These are phyloP conservation scores for Thozetella sp. DNA, from an alignment of 495 filamentous ascomycete genomes.

Conservation along the genomic window DNA sequence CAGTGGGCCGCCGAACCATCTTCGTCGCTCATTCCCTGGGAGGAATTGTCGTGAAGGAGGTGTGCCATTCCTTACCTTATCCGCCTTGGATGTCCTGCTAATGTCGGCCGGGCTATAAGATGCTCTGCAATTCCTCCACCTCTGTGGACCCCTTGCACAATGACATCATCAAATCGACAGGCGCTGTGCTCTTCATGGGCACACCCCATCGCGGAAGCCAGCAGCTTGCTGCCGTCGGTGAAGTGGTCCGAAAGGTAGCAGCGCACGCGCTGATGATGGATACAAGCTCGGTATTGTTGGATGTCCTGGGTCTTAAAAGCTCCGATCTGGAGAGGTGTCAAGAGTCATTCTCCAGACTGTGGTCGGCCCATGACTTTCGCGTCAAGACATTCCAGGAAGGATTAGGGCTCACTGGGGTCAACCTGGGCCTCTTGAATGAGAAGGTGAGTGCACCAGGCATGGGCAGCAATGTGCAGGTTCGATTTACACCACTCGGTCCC, in stretches of 20 bases:
- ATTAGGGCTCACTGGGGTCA: slow-evolving; percentile 9
- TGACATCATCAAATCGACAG: slow-evolving; percentile 30
- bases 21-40: slow-evolving; percentile 38
- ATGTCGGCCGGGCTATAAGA: no score
- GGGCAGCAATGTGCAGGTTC: no score
- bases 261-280: slow-evolving; percentile 9
- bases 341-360: slow-evolving; percentile 15
- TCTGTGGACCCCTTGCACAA: background rate
- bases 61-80: no score
- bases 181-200: slow-evolving; percentile 37
- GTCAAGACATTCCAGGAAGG: slow-evolving; percentile 24
- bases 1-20: slow-evolving; percentile 23
- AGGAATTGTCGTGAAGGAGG: slow-evolving; percentile 19
- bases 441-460: no score
- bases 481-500: no score
- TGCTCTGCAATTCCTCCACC: background rate
- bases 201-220: slow-evolving; percentile 37
- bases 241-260: slow-evolving; percentile 4
- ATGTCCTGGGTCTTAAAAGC: slow-evolving; percentile 10
- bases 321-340: slow-evolving; percentile 13
- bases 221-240: slow-evolving; percentile 9
- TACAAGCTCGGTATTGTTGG: slow-evolving; percentile 5
- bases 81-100: no score
- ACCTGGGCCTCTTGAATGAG: slow-evolving; percentile 5
- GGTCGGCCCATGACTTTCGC: slow-evolving; percentile 14